Base-by-base conservation (phyloP, 2,329 filamentous ascomycete species). In the Ascocoryne sarcoides region DNA sequence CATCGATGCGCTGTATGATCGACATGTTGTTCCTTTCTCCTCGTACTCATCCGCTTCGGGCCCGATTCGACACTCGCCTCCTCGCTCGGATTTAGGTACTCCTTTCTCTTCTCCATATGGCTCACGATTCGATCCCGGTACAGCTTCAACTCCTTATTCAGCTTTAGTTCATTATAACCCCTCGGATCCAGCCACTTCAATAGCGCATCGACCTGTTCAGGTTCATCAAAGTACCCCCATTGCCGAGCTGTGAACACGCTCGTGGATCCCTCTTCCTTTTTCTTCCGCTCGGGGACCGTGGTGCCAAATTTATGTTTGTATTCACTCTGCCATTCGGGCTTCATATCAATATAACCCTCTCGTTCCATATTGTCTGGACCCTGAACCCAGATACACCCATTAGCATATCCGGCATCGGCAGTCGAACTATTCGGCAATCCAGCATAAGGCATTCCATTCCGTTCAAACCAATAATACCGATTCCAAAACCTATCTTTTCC, bases 401-500 rank as follows among this genome's bases (percentile, higher is more conserved):
- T 98, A 30, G 90, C 89, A 58, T 96, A 98, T 7, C 76, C 81
- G 16, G 90, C 88, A 33, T 79, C 71, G 1, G 87, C 84, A 1
- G 90, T 96, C 12, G 89, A 95, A 61, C 87, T 94, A 49, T 75
- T 77, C 0, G 89, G 89, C 40, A 95, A 71, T 4, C 92, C 92
- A 21, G 75, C 87, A 56, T 90, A 95, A 0, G 92, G 92, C 89
- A 96, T 96, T 17, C 89, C 92, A 57, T 96, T 98, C 47, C 90
- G 82, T 64, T 98, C 92, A 61, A 96, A 95, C 90, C 92, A 98
- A 69, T 93, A 96, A 64, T 96, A 98, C 39, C 90, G 79, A 63
- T 98, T 96, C 79, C 90, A 95, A 69, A 95, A 98, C 32, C 92
- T 79, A 63, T 98, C 92, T 60, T 92, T 90, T 45, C 92, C 92